These are phyloP conservation scores for Tolypocladium amazonense DNA, from an alignment of 2,329 filamentous ascomycete species.

Conservation along the genomic window DNA sequence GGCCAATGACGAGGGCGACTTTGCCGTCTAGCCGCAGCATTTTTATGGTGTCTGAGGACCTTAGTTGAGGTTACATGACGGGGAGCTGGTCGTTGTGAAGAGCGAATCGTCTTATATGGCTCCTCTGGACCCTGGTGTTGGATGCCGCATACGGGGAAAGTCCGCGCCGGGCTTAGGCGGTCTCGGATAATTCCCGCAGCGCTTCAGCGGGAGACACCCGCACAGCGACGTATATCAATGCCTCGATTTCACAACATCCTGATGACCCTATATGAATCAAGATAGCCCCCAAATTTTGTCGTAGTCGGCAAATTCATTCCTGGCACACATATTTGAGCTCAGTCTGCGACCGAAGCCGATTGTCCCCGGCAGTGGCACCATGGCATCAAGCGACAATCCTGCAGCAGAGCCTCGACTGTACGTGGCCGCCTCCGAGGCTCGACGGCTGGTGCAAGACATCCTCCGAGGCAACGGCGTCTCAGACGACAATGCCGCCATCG, in stretches of 20 bases:
- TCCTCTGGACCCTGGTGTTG: too few relatives aligned
- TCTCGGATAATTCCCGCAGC: too few relatives aligned
- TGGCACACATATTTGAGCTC: neutral
- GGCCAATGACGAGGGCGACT: conserved; percentile 33
- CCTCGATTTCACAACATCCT: neutral
- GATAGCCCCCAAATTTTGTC: too few relatives aligned
- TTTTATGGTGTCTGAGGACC: too few relatives aligned
- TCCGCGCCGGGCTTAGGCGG: too few relatives aligned
- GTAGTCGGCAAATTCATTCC: neutral
- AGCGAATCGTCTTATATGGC: neutral
- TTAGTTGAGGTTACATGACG: neutral
- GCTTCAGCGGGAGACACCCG: too few relatives aligned
- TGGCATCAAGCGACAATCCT: neutral
- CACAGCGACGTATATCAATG: too few relatives aligned
- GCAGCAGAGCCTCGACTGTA: conserved; percentile 11
- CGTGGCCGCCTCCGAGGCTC: conserved; percentile 28
- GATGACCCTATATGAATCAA: too few relatives aligned
- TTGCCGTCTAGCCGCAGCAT: conserved; percentile 30
- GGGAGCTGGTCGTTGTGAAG: neutral
- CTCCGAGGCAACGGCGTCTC: conserved; percentile 52
- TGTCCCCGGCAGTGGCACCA: neutral
- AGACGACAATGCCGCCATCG: conserved; percentile 43
- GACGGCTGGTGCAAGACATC: conserved; percentile 39
- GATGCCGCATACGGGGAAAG: too few relatives aligned
- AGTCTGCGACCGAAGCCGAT: too few relatives aligned